phyloP scores from a whole-genome alignment of 2,329 filamentous ascomycete genomes.

The Achaetomium macrosporum region DNA sequence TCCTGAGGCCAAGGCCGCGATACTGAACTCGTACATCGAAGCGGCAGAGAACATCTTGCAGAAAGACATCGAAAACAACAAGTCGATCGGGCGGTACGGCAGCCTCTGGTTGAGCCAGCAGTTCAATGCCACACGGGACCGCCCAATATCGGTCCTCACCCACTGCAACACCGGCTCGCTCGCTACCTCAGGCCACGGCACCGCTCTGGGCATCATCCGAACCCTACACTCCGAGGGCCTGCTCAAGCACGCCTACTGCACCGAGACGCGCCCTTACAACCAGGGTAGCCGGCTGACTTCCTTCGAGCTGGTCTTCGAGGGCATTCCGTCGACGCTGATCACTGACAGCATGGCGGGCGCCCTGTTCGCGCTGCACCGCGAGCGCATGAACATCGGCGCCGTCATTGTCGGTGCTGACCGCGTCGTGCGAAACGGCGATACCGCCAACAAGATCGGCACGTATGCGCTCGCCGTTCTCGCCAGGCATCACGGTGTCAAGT shows the following conservation, averaged over 20 bases:
- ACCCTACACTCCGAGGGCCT: conserved; percentile 62
- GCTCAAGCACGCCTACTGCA: conserved; percentile 85
- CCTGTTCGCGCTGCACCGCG: conserved; percentile 61
- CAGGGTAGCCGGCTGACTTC: conserved; percentile 92
- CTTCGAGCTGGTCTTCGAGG: conserved; percentile 92
- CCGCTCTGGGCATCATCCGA: conserved; percentile 88
- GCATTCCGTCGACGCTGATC: conserved; percentile 84
- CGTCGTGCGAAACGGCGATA: conserved; percentile 94
- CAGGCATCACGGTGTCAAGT: conserved; percentile 81
- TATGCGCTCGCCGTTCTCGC: conserved; percentile 91
- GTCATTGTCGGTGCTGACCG: conserved; percentile 93
- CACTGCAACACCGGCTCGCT: conserved; percentile 98
- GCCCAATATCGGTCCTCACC: conserved; percentile 74
- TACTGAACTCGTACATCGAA: conserved; percentile 66
- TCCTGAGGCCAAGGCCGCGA: conserved; percentile 41
- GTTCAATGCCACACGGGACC: conserved; percentile 40
- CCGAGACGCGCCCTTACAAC: conserved; percentile 95
- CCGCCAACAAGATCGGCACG: conserved; percentile 97
- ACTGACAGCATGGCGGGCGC: conserved; percentile 96
- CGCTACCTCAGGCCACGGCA: conserved; percentile 96
- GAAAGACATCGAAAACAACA: conserved; percentile 82
- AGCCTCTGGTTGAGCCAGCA: conserved; percentile 74
- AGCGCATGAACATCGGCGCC: conserved; percentile 65
- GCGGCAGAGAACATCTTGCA: conserved; percentile 82
- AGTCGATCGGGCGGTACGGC: conserved; percentile 75